A percentile compares a stretch with the other conserved stretches of the same genome.
Evolutionary conservation across 495 filamentous ascomycete genomes (phyloP).

Genomic region (Neurospora sp.): DNA sequence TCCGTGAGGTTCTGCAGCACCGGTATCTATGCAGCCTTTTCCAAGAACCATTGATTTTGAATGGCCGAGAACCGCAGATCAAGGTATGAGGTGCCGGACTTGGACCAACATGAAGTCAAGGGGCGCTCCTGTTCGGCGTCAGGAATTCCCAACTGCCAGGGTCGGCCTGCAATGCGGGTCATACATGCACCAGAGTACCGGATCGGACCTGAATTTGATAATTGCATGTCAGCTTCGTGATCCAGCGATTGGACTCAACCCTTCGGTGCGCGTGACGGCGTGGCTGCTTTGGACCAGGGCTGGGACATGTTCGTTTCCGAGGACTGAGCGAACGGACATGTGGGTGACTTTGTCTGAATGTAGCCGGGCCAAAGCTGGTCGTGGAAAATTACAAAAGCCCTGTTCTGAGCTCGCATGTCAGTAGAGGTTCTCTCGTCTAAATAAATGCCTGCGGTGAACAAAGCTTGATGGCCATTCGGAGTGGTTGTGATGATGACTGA

Average conservation of each 20-base stretch:
- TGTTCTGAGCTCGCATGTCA: background rate
- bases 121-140: background rate
- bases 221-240: background rate
- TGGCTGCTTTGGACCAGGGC: background rate
- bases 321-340: background rate
- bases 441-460: background rate
- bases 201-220: background rate
- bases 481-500: background rate
- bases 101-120: background rate
- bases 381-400: background rate
- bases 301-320: background rate
- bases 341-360: background rate
- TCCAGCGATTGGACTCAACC: background rate
- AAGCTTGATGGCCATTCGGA: background rate
- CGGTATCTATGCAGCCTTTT: background rate
- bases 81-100: background rate
- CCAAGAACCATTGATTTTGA: background rate
- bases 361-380: background rate
- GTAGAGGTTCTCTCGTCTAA: background rate
- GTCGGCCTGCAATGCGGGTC: background rate
- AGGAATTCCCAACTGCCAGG: background rate
- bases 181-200: background rate
- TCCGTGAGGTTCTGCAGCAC: background rate
- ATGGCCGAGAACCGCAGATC: background rate
- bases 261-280: background rate